Conservation (phyloP, 371 early-diverging fungal species). For the Blakeslea trispora region DNA sequence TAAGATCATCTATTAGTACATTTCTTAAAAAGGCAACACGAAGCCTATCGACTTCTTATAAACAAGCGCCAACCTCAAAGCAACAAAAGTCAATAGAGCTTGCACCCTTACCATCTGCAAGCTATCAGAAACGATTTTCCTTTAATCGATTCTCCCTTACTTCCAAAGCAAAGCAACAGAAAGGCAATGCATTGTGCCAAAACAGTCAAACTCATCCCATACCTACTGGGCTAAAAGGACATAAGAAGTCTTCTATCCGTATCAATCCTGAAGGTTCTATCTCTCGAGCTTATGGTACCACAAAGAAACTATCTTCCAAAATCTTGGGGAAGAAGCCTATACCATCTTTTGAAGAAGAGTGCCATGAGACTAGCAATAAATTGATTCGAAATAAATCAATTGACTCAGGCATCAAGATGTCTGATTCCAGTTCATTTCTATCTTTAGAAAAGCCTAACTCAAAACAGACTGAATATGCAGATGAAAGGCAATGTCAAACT, state of each 20-base stretch:
- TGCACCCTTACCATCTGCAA: conserved; percentile 4
- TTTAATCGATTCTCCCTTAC: conserved; percentile 20
- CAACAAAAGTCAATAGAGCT: too few species aligned
- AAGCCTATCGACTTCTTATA: not conserved
- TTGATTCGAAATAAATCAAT: too few species aligned
- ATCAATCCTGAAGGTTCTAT: not conserved
- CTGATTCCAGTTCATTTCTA: too few species aligned
- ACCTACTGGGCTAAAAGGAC: not conserved
- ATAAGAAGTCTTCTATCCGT: not conserved
- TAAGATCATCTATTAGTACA: conserved; percentile 22
- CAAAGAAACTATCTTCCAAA: too few species aligned
- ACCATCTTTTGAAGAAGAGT: not conserved
- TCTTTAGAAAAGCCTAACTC: too few species aligned
- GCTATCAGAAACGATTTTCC: conserved; percentile 10
- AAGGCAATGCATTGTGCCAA: too few species aligned
- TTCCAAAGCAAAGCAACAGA: not conserved
- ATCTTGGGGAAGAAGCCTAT: too few species aligned
- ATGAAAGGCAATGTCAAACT: too few species aligned
- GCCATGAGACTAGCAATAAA: not conserved
- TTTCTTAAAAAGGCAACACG: conserved; percentile 26
- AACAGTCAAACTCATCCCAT: too few species aligned
- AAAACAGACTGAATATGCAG: too few species aligned
- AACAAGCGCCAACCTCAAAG: not conserved
- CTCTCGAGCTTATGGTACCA: not conserved
- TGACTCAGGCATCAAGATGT: too few species aligned